Conservation (phyloP, 192 early-diverging fungal genomes). For the Mycoemilia scoparia region DNA sequence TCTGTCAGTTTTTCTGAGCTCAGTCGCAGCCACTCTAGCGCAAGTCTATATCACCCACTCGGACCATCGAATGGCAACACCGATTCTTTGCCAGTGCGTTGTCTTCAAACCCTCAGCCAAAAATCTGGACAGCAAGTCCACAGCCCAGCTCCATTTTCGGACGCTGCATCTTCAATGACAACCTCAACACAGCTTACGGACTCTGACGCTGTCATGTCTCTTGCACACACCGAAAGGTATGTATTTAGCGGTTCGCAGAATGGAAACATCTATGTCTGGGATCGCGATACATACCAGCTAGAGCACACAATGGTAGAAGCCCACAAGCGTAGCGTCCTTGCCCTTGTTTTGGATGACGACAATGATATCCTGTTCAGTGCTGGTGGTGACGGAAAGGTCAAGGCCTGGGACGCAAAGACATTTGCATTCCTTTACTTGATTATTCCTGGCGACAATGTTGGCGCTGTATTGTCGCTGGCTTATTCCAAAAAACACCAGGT, state of each 20-base stretch:
- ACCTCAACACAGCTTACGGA: neutral
- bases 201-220: constrained; percentile 35
- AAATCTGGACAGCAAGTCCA: too few species aligned
- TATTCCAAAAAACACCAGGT: constrained; percentile 32
- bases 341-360: constrained; percentile 4
- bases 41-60: too few species aligned
- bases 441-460: constrained; percentile 49
- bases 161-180: neutral
- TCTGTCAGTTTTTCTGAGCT: too few species aligned
- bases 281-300: constrained; percentile 37
- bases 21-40: too few species aligned
- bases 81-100: neutral
- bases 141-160: too few species aligned
- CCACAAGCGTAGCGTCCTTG: constrained; percentile 15
- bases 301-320: constrained; percentile 6
- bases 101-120: neutral
- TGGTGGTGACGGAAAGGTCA: constrained; percentile 50
- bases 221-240: constrained; percentile 35
- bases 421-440: constrained; percentile 41
- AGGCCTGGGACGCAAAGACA: constrained; percentile 45
- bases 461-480: constrained; percentile 47
- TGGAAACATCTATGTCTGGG: constrained; percentile 40
- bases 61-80: too few species aligned
- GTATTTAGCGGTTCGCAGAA: constrained; percentile 54
- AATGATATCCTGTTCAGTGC: constrained; percentile 10